phyloP scores from a whole-genome alignment of 331 rosid species.

The Pyracantha coccinea region DNA sequence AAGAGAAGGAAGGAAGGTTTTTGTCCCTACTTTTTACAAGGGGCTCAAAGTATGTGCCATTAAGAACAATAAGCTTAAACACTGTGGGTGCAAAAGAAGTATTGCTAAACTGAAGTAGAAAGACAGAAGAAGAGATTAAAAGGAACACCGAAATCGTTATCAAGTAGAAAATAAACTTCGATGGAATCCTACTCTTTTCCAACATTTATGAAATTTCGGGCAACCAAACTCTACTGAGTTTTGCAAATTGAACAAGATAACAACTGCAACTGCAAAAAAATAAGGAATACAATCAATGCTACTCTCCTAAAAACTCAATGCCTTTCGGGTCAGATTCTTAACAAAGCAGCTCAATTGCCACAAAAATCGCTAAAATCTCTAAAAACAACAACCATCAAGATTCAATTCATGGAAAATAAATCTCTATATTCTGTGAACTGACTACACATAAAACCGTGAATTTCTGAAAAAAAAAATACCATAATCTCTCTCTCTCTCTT shows the following conservation, averaged over 20 bases:
- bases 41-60: slow-evolving; percentile 53
- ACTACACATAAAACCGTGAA: slow-evolving; percentile 6
- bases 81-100: slow-evolving; percentile 65
- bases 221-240: slow-evolving; percentile 2
- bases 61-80: slow-evolving; percentile 55
- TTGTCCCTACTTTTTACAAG: slow-evolving; percentile 28
- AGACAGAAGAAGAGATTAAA: slow-evolving; percentile 57
- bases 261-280: neutral
- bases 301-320: neutral
- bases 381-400: neutral
- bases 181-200: slow-evolving; percentile 54
- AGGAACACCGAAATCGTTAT: slow-evolving; percentile 61
- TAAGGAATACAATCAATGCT: neutral
- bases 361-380: neutral
- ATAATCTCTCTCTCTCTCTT: too few species aligned
- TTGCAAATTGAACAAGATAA: slow-evolving; percentile 13
- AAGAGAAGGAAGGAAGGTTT: slow-evolving; percentile 13
- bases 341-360: slow-evolving; percentile 14
- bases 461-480: slow-evolving; percentile 15
- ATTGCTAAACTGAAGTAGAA: slow-evolving; percentile 57
- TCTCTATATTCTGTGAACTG: neutral
- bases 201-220: slow-evolving; percentile 41
- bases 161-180: slow-evolving; percentile 53
- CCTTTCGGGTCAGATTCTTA: neutral
- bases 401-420: neutral